Evolutionary conservation across 495 filamentous ascomycete species (phyloP).

Genomic region (Trichoderma erinaceum): DNA sequence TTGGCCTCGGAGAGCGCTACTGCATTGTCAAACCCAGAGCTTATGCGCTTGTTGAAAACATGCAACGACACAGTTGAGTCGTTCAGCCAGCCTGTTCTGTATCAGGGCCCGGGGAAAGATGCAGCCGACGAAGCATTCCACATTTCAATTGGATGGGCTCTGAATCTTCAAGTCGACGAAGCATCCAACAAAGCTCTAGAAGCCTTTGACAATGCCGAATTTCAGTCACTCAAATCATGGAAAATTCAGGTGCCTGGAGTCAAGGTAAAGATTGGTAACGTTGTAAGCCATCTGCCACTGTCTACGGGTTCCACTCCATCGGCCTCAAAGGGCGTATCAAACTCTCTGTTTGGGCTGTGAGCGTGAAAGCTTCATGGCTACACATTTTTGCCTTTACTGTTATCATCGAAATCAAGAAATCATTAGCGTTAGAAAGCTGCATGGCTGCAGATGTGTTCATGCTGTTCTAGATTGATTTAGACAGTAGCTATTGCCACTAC

Average conservation of each 20-base stretch:
- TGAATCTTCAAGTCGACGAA: constrained; percentile 40
- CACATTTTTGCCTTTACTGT: too few relatives aligned
- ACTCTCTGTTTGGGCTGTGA: neutral
- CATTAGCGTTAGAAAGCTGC: too few relatives aligned
- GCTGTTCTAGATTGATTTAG: too few relatives aligned
- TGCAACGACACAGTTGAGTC: constrained; percentile 55
- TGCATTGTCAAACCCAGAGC: constrained; percentile 36
- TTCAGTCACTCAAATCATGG: constrained; percentile 23
- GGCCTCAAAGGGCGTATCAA: neutral
- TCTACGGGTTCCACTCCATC: neutral
- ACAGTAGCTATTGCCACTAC: too few relatives aligned
- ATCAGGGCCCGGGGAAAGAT: constrained; percentile 32
- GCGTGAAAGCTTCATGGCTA: too few relatives aligned
- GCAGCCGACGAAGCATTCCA: constrained; percentile 60
- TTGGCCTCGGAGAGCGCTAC: constrained; percentile 19
- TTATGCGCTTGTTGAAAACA: constrained; percentile 57
- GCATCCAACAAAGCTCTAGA: constrained; percentile 21
- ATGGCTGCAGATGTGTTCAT: too few relatives aligned
- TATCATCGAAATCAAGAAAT: too few relatives aligned
- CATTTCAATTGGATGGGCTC: constrained; percentile 73
- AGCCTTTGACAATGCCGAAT: constrained; percentile 19
- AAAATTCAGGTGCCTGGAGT: constrained; percentile 42
- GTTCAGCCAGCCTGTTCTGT: constrained; percentile 69
- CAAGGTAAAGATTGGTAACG: constrained; percentile 76
- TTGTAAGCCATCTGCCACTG: constrained; percentile 52